Evolutionary conservation across 192 early-diverging fungal species (phyloP).

Genomic region (Geranomyces variabilis): DNA sequence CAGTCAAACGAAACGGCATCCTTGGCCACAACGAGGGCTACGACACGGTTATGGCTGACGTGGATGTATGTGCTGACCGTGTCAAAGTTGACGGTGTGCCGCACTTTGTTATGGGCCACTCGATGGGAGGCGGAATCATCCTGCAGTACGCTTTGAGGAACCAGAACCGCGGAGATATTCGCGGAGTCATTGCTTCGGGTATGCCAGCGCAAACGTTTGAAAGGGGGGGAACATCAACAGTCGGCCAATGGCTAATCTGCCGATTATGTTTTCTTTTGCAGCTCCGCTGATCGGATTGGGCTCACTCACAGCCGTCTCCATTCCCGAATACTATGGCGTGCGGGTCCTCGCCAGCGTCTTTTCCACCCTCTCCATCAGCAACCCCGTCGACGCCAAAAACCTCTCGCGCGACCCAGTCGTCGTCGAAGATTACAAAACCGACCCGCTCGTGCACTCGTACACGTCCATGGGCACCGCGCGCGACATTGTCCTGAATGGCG

Average conservation of each 20-base stretch:
- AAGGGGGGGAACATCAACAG: background rate
- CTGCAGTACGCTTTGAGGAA: constrained; percentile 29
- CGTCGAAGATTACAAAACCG: constrained; percentile 52
- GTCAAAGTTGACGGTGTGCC: constrained; percentile 40
- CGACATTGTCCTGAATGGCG: constrained; percentile 57
- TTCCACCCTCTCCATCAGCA: constrained; percentile 47
- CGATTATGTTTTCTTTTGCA: background rate
- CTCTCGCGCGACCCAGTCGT: constrained; percentile 51
- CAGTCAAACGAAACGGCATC: constrained; percentile 58
- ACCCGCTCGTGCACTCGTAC: constrained; percentile 61
- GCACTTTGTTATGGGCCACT: constrained; percentile 60
- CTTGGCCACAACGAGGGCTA: constrained; percentile 57
- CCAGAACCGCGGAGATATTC: constrained; percentile 20
- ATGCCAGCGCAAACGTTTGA: constrained; percentile 8
- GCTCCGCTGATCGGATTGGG: constrained; percentile 38
- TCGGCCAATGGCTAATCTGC: background rate
- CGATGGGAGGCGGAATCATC: constrained; percentile 38
- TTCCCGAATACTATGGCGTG: constrained; percentile 35
- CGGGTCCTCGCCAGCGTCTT: constrained; percentile 45
- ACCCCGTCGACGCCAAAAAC: constrained; percentile 42
- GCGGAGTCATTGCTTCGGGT: constrained; percentile 63
- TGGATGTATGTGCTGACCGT: constrained; percentile 38
- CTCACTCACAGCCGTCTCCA: constrained; percentile 6
- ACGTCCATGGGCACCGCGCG: constrained; percentile 45
- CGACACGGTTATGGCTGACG: constrained; percentile 44